Base-by-base conservation (phyloP, 805 yeast genomes). In the Cyberlindnera petersonii region DNA sequence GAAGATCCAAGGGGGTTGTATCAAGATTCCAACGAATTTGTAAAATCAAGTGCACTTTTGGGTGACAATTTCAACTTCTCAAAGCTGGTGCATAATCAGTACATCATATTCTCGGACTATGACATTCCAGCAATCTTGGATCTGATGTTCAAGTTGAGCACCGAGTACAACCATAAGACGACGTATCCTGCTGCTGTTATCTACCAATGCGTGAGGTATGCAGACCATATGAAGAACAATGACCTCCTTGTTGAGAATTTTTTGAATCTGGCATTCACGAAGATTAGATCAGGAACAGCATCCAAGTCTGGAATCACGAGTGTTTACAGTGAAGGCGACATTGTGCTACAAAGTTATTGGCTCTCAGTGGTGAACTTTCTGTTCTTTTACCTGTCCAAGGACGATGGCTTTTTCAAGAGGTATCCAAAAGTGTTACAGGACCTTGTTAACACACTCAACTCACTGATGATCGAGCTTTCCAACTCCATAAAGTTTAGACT, bases 291-390 rank as follows among this genome's bases (percentile, higher is more conserved):
- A 4, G 73, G 74, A 7, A 69, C 76, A 36, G 73, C 84, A 1
- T 75, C 85, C 1, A 75, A 72, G 46, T 71, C 82, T 14, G 86
- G 85, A 1, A 76, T 74, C 9, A 65, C 71, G 29, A 63, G 66
- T 65, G 55, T 49, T 30, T 60, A 60, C 45, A 55, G 58, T 34
- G 57, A 55, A 24, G 82, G 80, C 23, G 91, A 84, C 54, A 79
- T 83, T 39, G 84, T 84, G 14, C 56, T 72, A 28, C 71, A 82
- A 45, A 82, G 95, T 35, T 91, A 87, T 58, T 93, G 98, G 98
- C 72, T 93, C 26, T 79, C 95, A 5, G 82, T 84, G 19, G 58
- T 84, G 31, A 84, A 85, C 43, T 79, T 85, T 48, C 63, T 91
- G 35, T 80, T 82, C 53, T 91, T 83, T 59, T 91, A 86, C 60